phyloP scores from a whole-genome alignment of 805 yeast genomes.

The Myxozyma sirexii region DNA sequence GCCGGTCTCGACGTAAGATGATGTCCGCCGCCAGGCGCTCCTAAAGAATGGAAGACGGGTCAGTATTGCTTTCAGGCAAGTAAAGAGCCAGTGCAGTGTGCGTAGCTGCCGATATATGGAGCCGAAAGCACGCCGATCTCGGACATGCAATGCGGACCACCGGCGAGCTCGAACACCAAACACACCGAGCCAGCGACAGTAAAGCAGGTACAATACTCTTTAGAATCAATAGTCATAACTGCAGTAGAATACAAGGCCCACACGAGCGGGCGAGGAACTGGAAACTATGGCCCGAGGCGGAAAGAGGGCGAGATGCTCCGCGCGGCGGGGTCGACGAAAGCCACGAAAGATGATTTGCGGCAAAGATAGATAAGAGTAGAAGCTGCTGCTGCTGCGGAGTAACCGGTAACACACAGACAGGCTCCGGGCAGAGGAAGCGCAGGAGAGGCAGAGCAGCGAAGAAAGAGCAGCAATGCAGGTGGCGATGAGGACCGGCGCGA shows the following conservation, averaged over 20 bases:
- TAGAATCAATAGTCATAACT: conserved; percentile 18
- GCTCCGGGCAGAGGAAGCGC: not conserved
- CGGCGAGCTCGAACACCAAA: not conserved
- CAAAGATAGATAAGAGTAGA: too few species aligned
- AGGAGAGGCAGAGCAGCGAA: not conserved
- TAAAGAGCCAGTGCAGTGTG: too few species aligned
- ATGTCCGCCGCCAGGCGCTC: conserved; percentile 19
- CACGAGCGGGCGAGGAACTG: not conserved
- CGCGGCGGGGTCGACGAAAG: not conserved
- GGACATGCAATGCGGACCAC: not conserved
- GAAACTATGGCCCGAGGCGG: too few species aligned
- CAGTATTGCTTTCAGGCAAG: too few species aligned
- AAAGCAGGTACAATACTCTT: not conserved
- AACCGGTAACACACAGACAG: not conserved
- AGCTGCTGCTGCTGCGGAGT: too few species aligned
- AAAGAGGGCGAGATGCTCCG: not conserved
- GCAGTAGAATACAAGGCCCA: not conserved
- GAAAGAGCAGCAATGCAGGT: not conserved
- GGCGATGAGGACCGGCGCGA: not conserved
- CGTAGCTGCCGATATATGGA: too few species aligned
- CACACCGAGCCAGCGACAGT: too few species aligned
- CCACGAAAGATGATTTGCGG: not conserved
- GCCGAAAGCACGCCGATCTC: not conserved
- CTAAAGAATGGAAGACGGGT: not conserved
- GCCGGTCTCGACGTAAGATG: conserved; percentile 24